A percentile compares a stretch with the other conserved stretches of the same genome.
Conservation (phyloP, 331 rosid genomes). For the Malus hybrid region DNA sequence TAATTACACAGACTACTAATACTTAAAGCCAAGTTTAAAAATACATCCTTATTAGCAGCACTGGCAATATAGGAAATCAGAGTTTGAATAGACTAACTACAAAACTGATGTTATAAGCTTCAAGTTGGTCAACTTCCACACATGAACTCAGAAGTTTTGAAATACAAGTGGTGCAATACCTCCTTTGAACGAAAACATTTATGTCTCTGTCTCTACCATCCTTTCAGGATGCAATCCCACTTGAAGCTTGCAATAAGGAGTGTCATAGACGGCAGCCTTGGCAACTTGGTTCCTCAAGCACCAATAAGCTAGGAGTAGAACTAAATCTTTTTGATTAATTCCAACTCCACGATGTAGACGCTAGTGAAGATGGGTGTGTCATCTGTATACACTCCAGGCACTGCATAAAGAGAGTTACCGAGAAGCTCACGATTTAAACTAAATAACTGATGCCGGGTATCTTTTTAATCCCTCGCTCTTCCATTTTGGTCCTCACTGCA, state of each 20-base stretch:
- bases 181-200: not conserved
- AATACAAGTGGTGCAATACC: not conserved
- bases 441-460: constrained; percentile 54
- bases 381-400: not conserved
- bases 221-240: not conserved
- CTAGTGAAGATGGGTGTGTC: not conserved
- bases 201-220: not conserved
- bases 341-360: not conserved
- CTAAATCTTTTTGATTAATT: not conserved
- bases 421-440: constrained; percentile 18
- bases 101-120: not conserved
- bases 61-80: not conserved
- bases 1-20: not conserved
- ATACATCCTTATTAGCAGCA: not conserved
- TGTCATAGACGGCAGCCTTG: not conserved
- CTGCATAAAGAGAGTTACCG: constrained; percentile 2
- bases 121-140: not conserved
- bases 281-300: not conserved
- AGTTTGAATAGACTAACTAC: not conserved
- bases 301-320: not conserved
- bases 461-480: constrained; percentile 50
- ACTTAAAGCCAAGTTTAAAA: not conserved
- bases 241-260: not conserved
- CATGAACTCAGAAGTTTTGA: not conserved
- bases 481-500: constrained; percentile 39